Base-by-base conservation (phyloP, 805 yeast species). In the Torulaspora franciscae region DNA sequence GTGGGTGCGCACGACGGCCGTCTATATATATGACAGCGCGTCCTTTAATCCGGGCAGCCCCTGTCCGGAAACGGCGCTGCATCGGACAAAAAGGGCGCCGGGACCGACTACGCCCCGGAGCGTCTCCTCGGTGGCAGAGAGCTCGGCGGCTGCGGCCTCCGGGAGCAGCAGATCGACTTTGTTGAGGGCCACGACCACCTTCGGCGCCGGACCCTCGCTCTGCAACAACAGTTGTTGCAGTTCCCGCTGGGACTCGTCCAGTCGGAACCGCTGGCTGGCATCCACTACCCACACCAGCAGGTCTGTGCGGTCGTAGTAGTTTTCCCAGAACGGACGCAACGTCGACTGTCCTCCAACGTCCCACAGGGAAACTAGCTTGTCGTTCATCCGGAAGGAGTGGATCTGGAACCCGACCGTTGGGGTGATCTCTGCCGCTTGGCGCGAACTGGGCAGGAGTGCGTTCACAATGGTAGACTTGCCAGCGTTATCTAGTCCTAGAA, bases 371-470 rank as follows among this genome's bases (percentile, higher is more conserved):
- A 84, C 59, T 30, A 49, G 51, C 34, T 49, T 40, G 33, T 39
- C 40, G 10, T 40, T 27, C 24, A 37, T 15, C 15, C 41, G 46
- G 14, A 71, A 72, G 1, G 90, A 79, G 39, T 77, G 74, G 50
- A 90, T 91, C 55, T 80, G 83, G 65, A 90, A 91, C 11, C 98
- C 98, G 73, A 90, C 76, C 0, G 98, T 90, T 0, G 98, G 97
- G 7, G 86, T 75, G 5, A 89, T 80, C n/a, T 68, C 69, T 6
- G 61, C 55, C 6, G 79, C 79, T 51, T 73, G 68, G 22, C 70
- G 50, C 5, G 48, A 44, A 13, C 19, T 25, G 50, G 65, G 62
- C 28, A 83, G 69, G 11, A 86, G 58, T 14, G 70, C 59, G 46
- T 80, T 80, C 17, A 89, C 82, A 2, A 91, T 76, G 0, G 96